Conservation (phyloP, 129 eudicot species). For the Sambucus nigra region DNA sequence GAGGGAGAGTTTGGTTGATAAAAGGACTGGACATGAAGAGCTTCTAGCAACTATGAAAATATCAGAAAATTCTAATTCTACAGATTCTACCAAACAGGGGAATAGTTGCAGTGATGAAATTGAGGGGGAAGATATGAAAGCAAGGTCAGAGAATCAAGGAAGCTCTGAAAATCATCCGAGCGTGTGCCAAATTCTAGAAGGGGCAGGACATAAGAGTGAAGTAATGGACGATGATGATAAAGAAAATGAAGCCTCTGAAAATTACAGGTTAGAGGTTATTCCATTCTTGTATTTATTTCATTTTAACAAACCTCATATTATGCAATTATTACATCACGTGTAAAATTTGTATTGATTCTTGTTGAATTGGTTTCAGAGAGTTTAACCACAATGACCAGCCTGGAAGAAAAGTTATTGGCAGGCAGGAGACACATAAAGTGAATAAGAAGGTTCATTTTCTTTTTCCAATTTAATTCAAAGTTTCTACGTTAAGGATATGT, state of each 20-base stretch:
- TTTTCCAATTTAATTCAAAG: neutral
- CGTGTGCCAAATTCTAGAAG: too few relatives aligned
- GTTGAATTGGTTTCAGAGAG: constrained; percentile 24
- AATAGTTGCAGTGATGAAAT: too few relatives aligned
- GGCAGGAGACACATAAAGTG: constrained; percentile 30
- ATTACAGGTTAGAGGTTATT: constrained; percentile 43
- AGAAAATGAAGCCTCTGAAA: constrained; percentile 61
- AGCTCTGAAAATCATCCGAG: constrained; percentile 6
- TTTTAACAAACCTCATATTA: too few relatives aligned
- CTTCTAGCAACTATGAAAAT: constrained; percentile 5
- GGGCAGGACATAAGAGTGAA: constrained; percentile 13
- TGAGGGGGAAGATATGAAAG: too few relatives aligned
- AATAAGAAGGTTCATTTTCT: constrained; percentile 24
- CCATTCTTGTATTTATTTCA: neutral
- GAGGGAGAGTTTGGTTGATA: constrained; percentile 3
- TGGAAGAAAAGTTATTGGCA: constrained; percentile 31
- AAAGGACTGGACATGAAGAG: constrained; percentile 3
- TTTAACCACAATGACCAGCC: constrained; percentile 10
- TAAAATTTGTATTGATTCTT: too few relatives aligned
- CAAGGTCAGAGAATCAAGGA: too few relatives aligned
- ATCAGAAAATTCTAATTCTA: neutral
- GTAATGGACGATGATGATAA: constrained; percentile 39
- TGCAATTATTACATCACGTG: too few relatives aligned
- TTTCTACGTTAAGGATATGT: too few relatives aligned
- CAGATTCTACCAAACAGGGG: constrained; percentile 8